phyloP scores from a whole-genome alignment of 768 basidiomycete species.

The Hypholoma fasciculare region DNA sequence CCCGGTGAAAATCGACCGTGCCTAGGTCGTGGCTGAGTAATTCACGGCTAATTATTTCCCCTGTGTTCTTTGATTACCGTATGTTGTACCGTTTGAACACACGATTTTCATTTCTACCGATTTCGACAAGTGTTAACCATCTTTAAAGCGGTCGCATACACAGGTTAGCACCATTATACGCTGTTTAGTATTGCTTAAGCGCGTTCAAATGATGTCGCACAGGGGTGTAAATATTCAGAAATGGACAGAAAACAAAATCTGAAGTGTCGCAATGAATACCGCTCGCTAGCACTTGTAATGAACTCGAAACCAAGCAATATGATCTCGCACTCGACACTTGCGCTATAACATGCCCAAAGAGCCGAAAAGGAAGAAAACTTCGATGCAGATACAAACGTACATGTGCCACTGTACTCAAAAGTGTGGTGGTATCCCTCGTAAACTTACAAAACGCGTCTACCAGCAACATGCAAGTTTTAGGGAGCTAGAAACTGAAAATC shows the following conservation, averaged over 20 bases:
- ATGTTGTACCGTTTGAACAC: background rate
- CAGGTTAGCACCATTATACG: background rate
- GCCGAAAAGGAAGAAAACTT: background rate
- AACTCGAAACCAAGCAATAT: background rate
- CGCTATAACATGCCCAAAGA: background rate
- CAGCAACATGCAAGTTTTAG: background rate
- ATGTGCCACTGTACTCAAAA: background rate
- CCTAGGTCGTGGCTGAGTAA: background rate
- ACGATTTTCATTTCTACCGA: background rate
- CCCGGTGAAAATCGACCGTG: conserved; percentile 2
- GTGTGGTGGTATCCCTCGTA: background rate
- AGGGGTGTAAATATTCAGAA: background rate
- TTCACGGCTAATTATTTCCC: conserved; percentile 1
- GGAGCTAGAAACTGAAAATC: background rate
- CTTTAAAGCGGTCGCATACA: background rate
- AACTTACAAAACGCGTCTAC: background rate
- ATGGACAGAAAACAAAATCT: background rate
- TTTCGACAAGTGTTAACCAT: background rate
- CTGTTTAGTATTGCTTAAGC: background rate
- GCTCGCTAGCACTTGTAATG: background rate
- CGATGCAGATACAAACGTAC: background rate
- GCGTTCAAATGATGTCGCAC: background rate
- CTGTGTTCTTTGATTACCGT: background rate
- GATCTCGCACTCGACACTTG: no score
- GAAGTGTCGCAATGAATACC: background rate